Evolutionary conservation across 1,284 basidiomycete species (phyloP).

Genomic region (Stygiomarasmius scandens): DNA sequence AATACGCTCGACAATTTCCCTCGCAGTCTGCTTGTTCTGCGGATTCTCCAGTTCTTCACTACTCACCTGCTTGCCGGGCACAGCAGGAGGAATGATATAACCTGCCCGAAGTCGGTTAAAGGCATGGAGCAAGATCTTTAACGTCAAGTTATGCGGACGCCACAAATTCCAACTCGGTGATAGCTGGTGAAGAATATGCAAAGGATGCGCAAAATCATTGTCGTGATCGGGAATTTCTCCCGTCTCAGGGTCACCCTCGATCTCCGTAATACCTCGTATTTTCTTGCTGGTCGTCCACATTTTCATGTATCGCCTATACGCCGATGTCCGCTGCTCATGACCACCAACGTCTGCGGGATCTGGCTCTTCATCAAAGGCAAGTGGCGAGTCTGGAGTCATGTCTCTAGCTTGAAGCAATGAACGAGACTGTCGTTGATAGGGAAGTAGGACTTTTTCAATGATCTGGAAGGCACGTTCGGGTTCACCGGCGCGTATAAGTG

Average conservation of each 20-base stretch:
- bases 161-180: slow-evolving; percentile 67
- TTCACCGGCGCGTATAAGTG: slow-evolving; percentile 80
- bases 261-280: slow-evolving; percentile 20
- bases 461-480: slow-evolving; percentile 83
- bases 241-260: slow-evolving; percentile 6
- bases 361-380: slow-evolving; percentile 44
- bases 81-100: slow-evolving; percentile 43
- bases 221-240: slow-evolving; percentile 22
- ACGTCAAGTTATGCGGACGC: slow-evolving; percentile 58
- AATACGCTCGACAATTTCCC: slow-evolving; percentile 44
- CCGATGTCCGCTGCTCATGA: slow-evolving; percentile 5
- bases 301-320: not conserved
- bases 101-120: slow-evolving; percentile 55
- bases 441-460: slow-evolving; percentile 79
- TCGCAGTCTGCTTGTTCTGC: slow-evolving; percentile 33
- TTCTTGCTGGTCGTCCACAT: slow-evolving; percentile 12
- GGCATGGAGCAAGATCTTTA: slow-evolving; percentile 48
- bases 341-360: slow-evolving; percentile 18
- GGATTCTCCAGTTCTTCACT: slow-evolving; percentile 24
- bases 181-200: slow-evolving; percentile 63
- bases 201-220: slow-evolving; percentile 53
- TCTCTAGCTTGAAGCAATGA: slow-evolving; percentile 35
- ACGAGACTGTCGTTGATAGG: slow-evolving; percentile 47
- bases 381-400: slow-evolving; percentile 43
- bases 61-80: slow-evolving; percentile 23